Conservation (phyloP, 2,329 filamentous ascomycete genomes). For the Canariomyces notabilis region DNA sequence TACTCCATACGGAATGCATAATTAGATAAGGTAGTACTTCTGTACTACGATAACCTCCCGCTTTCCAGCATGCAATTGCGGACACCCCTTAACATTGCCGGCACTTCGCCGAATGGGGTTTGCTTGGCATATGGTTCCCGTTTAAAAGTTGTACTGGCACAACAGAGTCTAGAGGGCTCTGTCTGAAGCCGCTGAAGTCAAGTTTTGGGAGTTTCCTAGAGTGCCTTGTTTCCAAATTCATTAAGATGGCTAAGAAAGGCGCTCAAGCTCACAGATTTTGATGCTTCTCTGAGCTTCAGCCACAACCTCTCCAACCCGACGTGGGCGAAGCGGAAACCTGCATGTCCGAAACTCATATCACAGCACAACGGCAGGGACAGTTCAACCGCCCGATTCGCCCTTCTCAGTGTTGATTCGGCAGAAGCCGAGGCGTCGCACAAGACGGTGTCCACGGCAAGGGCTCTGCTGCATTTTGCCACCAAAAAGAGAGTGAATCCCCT, state of each 20-base stretch:
- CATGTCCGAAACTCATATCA: conserved; percentile 7
- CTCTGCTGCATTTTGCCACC: conserved; percentile 10
- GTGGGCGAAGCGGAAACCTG: conserved; percentile 16
- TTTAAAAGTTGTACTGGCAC: no score
- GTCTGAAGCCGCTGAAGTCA: no score
- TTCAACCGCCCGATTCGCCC: conserved; percentile 17
- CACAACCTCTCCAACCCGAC: conserved; percentile 7
- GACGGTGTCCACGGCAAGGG: conserved; percentile 8
- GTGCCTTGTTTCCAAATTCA: no score
- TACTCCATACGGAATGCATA: not conserved
- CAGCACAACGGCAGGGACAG: not conserved
- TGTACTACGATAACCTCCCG: no score
- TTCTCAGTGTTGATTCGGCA: conserved; percentile 19
- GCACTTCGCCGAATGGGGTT: no score
- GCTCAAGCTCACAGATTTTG: no score
- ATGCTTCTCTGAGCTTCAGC: conserved; percentile 11
- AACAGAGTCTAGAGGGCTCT: no score
- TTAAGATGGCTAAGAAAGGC: no score
- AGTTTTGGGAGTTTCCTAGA: no score
- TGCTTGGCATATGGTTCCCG: no score
- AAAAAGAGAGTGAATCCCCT: not conserved
- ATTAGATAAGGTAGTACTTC: not conserved
- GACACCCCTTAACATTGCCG: no score
- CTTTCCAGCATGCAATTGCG: no score
- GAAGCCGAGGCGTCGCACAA: conserved; percentile 20